Base-by-base conservation (phyloP, 148 eudicot genomes). In the Drosera capensis region DNA sequence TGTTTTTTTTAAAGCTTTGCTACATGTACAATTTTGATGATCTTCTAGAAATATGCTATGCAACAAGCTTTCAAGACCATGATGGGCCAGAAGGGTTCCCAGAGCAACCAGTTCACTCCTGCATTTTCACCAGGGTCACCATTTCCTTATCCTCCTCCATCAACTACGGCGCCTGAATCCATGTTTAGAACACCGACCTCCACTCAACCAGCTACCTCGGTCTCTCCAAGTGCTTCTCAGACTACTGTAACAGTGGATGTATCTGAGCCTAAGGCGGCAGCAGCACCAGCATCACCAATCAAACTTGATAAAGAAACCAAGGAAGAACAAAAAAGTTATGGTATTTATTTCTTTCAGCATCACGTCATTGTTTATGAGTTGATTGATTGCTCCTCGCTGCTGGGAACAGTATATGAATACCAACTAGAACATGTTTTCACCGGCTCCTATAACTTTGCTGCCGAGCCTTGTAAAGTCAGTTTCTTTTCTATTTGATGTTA, bases 31-130 rank as follows among this genome's bases (percentile, higher is more conserved):
- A 17, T 36, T 20, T 18, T 15, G 26, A 46, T 59, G 18, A 48
- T 65, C 29, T 66, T 68, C 52, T 85, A 90, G 99, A 76, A 90
- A 54, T 80, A 71, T 71, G 95, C 95, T 28, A 84, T 80, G 93
- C 85, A 90, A 65, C 93, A 78, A 70, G 80, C 88, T 46, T 56
- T 78, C 20, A 84, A 84, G 72, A 71, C 80, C 8, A 26, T 90
- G 70, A 69, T 77, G 77, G 73, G 75, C 46, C 93, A 78, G 67
- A 78, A 78, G 95, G 73, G 67, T 44, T 43, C 80, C 15, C 93
- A 90, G 46, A 78, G 80, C 66, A 90, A 68, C 59, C 99, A 79
- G 62, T 84, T 81, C 62, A 64, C 70, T 66, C 54, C 82, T 54
- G 65, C 64, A 25, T 75, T 84, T 70, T 42, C 95, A 1, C 46